Conservation (phyloP, 805 yeast genomes). For the Candida mattraensis region DNA sequence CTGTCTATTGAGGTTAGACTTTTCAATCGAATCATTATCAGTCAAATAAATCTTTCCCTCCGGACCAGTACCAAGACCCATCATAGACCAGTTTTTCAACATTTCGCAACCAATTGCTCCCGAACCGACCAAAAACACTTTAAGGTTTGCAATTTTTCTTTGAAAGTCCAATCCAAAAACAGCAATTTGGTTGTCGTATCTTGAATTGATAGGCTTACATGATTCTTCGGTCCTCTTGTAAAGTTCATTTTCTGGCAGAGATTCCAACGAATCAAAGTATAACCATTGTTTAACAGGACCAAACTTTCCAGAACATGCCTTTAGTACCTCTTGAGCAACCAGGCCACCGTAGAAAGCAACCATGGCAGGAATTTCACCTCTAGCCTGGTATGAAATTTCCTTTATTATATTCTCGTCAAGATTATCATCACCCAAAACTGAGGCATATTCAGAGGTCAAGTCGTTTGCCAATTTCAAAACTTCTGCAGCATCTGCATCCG, state of each 20-base stretch:
- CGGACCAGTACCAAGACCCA: constrained; percentile 93
- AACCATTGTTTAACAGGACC: constrained; percentile 90
- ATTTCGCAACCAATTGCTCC: constrained; percentile 99
- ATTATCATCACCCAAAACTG: constrained; percentile 52
- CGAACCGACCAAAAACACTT: constrained; percentile 89
- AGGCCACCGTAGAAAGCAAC: constrained; percentile 91
- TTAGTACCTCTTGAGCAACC: constrained; percentile 94
- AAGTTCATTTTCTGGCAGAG: constrained; percentile 63
- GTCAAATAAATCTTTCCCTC: constrained; percentile 82
- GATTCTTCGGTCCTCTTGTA: constrained; percentile 68
- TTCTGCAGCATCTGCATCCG: constrained; percentile 72
- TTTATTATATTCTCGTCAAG: constrained; percentile 64
- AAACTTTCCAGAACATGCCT: constrained; percentile 93
- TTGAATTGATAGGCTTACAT: constrained; percentile 71
- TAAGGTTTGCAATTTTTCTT: constrained; percentile 68
- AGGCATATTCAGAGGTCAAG: constrained; percentile 55
- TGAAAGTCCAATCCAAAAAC: constrained; percentile 85
- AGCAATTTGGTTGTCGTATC: constrained; percentile 95
- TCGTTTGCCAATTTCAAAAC: constrained; percentile 58
- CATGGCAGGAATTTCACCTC: constrained; percentile 89
- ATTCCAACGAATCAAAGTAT: constrained; percentile 92
- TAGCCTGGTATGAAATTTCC: constrained; percentile 79
- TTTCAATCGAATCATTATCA: constrained; percentile 93
- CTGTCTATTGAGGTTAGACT: constrained; percentile 94
- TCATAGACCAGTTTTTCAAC: constrained; percentile 96